A percentile compares a stretch with the other conserved stretches of the same genome.
Evolutionary conservation across 306 rosid species (phyloP).

Genomic region (Quercus bicolor): DNA sequence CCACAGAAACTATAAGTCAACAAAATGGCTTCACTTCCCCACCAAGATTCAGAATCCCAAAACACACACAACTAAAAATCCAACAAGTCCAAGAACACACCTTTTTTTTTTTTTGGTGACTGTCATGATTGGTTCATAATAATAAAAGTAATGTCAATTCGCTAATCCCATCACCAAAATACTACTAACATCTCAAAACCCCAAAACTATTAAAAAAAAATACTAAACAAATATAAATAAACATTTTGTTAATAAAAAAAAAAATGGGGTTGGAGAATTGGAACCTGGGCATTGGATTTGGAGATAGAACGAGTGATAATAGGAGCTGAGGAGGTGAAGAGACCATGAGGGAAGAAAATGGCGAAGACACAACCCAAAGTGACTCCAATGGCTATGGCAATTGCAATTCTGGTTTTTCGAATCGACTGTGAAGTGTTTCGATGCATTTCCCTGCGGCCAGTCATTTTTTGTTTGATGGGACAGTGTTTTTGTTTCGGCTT

Average conservation of each 20-base stretch:
- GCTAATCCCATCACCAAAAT: too few relatives aligned
- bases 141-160: too few relatives aligned
- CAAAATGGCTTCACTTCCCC: constrained; percentile 17
- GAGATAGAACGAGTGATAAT: constrained; percentile 26
- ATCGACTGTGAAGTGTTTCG: constrained; percentile 36
- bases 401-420: constrained; percentile 43
- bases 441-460: constrained; percentile 61
- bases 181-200: too few relatives aligned
- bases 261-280: constrained; percentile 1
- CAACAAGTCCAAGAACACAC: too few relatives aligned
- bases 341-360: constrained; percentile 59
- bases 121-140: too few relatives aligned
- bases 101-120: too few relatives aligned
- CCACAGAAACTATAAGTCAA: constrained; percentile 15
- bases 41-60: constrained; percentile 9
- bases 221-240: neutral
- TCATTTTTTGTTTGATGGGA: constrained; percentile 30
- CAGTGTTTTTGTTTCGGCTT: too few relatives aligned
- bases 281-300: constrained; percentile 61
- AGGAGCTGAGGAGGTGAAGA: constrained; percentile 35
- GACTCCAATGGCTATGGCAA: constrained; percentile 61
- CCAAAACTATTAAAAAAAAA: too few relatives aligned
- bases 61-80: neutral
- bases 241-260: neutral
- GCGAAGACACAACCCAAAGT: constrained; percentile 65